A percentile compares a stretch with the other conserved stretches of the same genome.
These are phyloP conservation scores for Pseudozyma thailandica DNA, from an alignment of 1,284 basidiomycete species.

Conservation along the genomic window DNA sequence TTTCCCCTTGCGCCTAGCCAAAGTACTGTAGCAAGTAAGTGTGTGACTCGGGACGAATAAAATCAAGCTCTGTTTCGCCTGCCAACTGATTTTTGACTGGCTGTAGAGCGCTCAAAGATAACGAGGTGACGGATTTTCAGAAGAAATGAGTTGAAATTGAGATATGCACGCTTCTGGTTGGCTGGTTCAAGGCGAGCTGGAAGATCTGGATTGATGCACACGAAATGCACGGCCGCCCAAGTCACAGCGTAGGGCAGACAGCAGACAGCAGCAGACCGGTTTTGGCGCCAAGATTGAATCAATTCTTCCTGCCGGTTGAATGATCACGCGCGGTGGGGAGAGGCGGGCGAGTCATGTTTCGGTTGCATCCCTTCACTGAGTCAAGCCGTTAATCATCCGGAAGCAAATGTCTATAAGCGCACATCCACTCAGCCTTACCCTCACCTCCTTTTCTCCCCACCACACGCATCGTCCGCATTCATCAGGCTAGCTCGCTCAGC, in stretches of 20 bases:
- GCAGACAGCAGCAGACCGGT: background rate
- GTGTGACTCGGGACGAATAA: conserved; percentile 7
- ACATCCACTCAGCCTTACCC: background rate
- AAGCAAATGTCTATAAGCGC: too few relatives aligned
- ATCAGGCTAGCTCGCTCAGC: background rate
- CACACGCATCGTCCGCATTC: background rate
- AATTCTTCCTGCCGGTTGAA: too few relatives aligned
- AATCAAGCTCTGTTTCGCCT: too few relatives aligned
- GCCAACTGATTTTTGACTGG: too few relatives aligned
- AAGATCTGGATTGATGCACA: conserved; percentile 27
- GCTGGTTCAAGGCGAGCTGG: conserved; percentile 20
- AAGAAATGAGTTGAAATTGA: conserved; percentile 4
- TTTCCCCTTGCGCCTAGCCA: too few relatives aligned
- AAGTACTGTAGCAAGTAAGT: too few relatives aligned
- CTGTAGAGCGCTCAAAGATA: conserved; percentile 2
- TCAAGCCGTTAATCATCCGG: too few relatives aligned
- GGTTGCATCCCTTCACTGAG: background rate
- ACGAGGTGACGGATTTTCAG: conserved; percentile 4
- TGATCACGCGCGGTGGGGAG: too few relatives aligned
- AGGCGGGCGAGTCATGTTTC: conserved; percentile 13
- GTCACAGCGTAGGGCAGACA: too few relatives aligned
- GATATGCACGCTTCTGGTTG: conserved; percentile 24
- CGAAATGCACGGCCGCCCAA: conserved; percentile 1
- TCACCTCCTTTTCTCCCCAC: background rate
- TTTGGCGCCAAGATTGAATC: too few relatives aligned